phyloP scores from a whole-genome alignment of 257 asterid genomes.

The Solanum chmielewskii region DNA sequence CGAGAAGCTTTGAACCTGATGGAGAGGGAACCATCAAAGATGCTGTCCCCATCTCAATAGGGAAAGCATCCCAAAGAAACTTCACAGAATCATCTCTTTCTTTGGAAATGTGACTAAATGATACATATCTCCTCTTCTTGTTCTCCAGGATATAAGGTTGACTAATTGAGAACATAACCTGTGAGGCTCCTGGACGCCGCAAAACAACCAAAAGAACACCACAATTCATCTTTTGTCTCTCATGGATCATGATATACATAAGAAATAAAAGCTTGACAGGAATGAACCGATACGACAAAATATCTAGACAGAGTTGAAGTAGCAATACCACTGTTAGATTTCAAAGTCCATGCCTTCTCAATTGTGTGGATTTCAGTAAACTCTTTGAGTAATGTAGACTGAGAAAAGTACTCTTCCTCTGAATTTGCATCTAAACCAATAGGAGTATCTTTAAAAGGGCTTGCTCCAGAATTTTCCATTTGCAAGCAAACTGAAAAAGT shows the following conservation, averaged over 20 bases:
- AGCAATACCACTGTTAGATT: slow-evolving; percentile 41
- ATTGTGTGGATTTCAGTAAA: slow-evolving; percentile 56
- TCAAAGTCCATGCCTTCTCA: slow-evolving; percentile 88
- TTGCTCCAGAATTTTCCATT: slow-evolving; percentile 32
- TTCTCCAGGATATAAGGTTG: slow-evolving; percentile 73
- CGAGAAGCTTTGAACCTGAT: slow-evolving; percentile 74
- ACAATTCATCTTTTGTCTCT: slow-evolving; percentile 2
- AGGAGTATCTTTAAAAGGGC: slow-evolving; percentile 18
- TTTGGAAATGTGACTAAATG: slow-evolving; percentile 50
- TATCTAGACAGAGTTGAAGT: not conserved
- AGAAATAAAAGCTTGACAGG: not conserved
- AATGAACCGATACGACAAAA: not conserved
- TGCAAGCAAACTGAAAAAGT: not conserved
- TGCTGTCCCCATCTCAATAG: slow-evolving; percentile 59
- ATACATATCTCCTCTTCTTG: slow-evolving; percentile 51
- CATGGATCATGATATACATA: not conserved
- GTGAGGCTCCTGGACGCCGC: slow-evolving; percentile 41
- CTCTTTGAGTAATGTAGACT: slow-evolving; percentile 58
- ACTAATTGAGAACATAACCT: slow-evolving; percentile 56
- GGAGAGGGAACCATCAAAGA: slow-evolving; percentile 73
- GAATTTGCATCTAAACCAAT: slow-evolving; percentile 25
- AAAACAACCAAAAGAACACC: slow-evolving; percentile 2
- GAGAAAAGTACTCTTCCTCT: slow-evolving; percentile 43
- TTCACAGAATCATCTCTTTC: slow-evolving; percentile 26
- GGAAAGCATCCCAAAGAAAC: slow-evolving; percentile 80